phyloP scores from a whole-genome alignment of 139 green algal species.

The Dunaliella primolecta region DNA sequence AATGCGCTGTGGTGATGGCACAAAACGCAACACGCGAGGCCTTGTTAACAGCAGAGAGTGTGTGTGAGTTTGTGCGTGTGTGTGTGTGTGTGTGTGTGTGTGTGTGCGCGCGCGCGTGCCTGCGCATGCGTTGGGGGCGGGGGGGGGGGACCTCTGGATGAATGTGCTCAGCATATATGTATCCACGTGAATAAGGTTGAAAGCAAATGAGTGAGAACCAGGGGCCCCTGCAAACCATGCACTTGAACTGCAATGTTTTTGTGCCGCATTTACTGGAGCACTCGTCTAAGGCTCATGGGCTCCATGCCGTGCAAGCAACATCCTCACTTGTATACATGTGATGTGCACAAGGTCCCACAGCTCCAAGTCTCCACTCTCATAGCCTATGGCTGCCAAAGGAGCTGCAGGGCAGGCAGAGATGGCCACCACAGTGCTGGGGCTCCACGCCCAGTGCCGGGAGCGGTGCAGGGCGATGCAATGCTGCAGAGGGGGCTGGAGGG shows the following conservation, averaged over 20 bases:
- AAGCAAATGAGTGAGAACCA: too few species aligned
- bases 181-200: background rate
- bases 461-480: constrained; percentile 70
- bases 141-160: too few species aligned
- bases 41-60: too few species aligned
- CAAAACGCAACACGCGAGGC: too few species aligned
- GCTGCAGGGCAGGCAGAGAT: constrained; percentile 66
- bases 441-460: constrained; percentile 72
- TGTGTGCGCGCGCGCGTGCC: background rate
- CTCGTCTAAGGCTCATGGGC: too few species aligned
- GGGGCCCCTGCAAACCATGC: too few species aligned
- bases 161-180: background rate
- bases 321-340: constrained; percentile 56
- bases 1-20: constrained; percentile 52
- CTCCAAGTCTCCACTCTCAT: constrained; percentile 83
- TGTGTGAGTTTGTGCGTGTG: background rate
- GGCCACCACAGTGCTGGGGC: constrained; percentile 62
- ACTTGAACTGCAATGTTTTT: too few species aligned
- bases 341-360: constrained; percentile 68
- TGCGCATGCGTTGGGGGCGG: background rate
- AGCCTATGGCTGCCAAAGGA: constrained; percentile 62
- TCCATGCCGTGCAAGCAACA: too few species aligned
- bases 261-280: too few species aligned
- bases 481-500: background rate
- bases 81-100: constrained; percentile 4